These are phyloP conservation scores for Phytophthora brassicae DNA, from an alignment of 352 stramenopile genomes.

Conservation along the genomic window DNA sequence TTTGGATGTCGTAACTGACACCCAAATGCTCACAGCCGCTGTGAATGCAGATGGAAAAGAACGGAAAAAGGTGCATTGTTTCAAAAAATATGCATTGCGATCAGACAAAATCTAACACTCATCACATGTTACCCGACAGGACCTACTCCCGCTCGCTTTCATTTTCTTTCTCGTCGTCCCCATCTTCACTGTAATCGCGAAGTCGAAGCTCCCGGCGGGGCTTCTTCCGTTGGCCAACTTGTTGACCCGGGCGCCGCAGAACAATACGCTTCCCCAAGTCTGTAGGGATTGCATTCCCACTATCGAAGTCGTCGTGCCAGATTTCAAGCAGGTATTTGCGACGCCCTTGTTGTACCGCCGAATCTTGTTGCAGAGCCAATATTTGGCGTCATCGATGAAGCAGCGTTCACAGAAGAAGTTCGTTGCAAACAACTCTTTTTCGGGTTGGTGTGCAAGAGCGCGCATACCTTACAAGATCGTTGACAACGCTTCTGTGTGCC, in stretches of 20 bases:
- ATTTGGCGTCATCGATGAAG: conserved; percentile 18
- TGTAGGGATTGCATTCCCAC: too few relatives aligned
- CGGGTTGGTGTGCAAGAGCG: not conserved
- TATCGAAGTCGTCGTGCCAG: conserved; percentile 31
- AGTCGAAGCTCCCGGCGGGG: conserved; percentile 7
- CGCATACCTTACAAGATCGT: not conserved
- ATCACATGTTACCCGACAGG: too few relatives aligned
- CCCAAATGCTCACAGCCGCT: too few relatives aligned
- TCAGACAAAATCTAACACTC: too few relatives aligned
- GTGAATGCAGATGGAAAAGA: too few relatives aligned
- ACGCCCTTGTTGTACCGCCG: conserved; percentile 1
- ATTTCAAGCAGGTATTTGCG: conserved; percentile 23
- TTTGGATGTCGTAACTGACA: too few relatives aligned
- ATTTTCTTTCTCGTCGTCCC: too few relatives aligned
- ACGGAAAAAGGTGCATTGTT: too few relatives aligned
- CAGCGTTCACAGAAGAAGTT: conserved; percentile 11
- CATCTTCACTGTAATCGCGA: too few relatives aligned
- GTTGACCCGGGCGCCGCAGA: conserved; percentile 8
- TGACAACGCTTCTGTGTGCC: conserved; percentile 1
- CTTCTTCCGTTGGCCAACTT: conserved; percentile 21
- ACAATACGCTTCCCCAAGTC: conserved; percentile 13
- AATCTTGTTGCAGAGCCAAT: conserved; percentile 18
- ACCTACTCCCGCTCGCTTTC: too few relatives aligned
- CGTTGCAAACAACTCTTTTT: conserved; percentile 3
- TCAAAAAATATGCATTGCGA: too few relatives aligned